phyloP scores from a whole-genome alignment of 305 asterid genomes.

The Fraxinus sp. region DNA sequence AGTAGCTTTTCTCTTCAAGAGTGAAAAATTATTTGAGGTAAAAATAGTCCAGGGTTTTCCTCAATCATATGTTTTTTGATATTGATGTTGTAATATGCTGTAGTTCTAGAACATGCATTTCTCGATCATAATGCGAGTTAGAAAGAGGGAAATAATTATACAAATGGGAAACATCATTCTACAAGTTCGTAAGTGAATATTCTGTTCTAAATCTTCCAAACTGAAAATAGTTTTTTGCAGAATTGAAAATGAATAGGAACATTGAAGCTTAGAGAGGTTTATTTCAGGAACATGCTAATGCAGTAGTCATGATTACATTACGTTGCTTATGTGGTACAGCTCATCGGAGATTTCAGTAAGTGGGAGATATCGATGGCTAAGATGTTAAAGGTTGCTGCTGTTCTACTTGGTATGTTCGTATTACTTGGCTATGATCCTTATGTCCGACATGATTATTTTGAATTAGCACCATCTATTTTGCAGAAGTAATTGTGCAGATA shows the following conservation, averaged over 20 bases:
- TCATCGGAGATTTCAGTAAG: conserved; percentile 39
- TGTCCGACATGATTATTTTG: not conserved
- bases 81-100: not conserved
- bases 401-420: conserved; percentile 43
- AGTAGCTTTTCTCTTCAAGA: conserved; percentile 35
- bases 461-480: not conserved
- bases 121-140: not conserved
- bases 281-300: not conserved
- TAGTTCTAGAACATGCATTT: not conserved
- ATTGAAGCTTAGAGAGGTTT: not conserved
- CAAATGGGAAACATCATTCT: not conserved
- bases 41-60: conserved; percentile 1
- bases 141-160: not conserved
- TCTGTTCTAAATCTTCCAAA: not conserved
- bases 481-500: conserved; percentile 39
- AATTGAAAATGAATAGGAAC: not conserved
- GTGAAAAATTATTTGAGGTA: conserved; percentile 43
- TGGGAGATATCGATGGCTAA: conserved; percentile 38
- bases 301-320: not conserved
- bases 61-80: not conserved
- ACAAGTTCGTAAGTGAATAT: not conserved
- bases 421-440: not conserved
- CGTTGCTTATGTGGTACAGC: conserved; percentile 26
- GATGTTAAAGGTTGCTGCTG: conserved; percentile 33
- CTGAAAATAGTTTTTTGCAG: not conserved